Conservation (phyloP, 768 basidiomycete genomes). For the Cystoderma amianthinum region DNA sequence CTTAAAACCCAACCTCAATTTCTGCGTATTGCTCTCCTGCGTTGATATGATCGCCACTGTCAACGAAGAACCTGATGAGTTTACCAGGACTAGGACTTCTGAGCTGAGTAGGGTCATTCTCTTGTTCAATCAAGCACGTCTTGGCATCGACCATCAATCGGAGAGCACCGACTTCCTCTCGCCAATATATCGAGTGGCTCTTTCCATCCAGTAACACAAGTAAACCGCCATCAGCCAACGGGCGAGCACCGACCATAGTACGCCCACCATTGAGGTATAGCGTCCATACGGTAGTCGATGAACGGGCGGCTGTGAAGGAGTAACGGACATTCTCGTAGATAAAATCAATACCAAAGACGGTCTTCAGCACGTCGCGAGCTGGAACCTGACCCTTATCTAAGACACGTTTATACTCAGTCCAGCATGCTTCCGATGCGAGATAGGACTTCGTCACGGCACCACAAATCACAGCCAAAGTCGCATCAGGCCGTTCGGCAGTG, state of each 20-base stretch:
- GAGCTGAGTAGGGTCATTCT: slow-evolving; percentile 97
- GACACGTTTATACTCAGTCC: slow-evolving; percentile 89
- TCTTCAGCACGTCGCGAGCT: slow-evolving; percentile 88
- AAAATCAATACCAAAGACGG: slow-evolving; percentile 94
- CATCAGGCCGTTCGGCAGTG: slow-evolving; percentile 94
- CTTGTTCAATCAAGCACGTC: slow-evolving; percentile 98
- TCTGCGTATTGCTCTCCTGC: slow-evolving; percentile 97
- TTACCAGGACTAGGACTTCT: slow-evolving; percentile 96
- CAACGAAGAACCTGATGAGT: slow-evolving; percentile 88
- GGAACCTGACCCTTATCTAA: slow-evolving; percentile 99
- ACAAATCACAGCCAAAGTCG: slow-evolving; percentile 88
- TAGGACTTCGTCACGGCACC: slow-evolving; percentile 96
- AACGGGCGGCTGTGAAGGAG: slow-evolving; percentile 91
- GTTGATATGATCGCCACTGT: slow-evolving; percentile 95
- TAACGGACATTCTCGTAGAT: slow-evolving; percentile 96
- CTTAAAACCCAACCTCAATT: slow-evolving; percentile 68
- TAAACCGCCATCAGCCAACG: slow-evolving; percentile 92
- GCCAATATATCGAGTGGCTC: slow-evolving; percentile 97
- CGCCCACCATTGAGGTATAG: slow-evolving; percentile 95
- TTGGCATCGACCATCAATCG: slow-evolving; percentile 93
- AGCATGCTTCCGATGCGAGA: slow-evolving; percentile 82
- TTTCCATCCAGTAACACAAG: slow-evolving; percentile 88
- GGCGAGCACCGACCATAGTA: slow-evolving; percentile 86
- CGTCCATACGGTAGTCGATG: slow-evolving; percentile 84
- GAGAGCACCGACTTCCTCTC: slow-evolving; percentile 94